A percentile compares a stretch with the other conserved stretches of the same genome.
Evolutionary conservation across 306 rosid species (phyloP).

Genomic region (Calophaca sinica): DNA sequence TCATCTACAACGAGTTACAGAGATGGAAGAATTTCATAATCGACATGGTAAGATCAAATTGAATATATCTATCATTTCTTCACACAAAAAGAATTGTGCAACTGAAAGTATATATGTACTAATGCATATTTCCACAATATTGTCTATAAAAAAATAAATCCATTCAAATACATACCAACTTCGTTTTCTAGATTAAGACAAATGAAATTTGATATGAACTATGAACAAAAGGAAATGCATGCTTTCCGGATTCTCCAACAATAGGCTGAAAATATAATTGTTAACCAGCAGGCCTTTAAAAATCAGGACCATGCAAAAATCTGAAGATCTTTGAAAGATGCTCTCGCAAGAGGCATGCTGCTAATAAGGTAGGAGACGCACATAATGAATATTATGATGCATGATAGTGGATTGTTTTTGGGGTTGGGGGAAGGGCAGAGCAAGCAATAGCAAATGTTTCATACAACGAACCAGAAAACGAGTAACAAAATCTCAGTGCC

Average conservation of each 20-base stretch:
- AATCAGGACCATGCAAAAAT: too few relatives aligned
- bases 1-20: constrained; percentile 10
- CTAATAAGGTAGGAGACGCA: neutral
- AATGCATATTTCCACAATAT: neutral
- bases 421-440: neutral
- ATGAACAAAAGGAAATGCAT: neutral
- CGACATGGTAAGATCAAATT: neutral
- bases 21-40: neutral
- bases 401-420: neutral
- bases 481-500: neutral
- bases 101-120: neutral
- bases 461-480: neutral
- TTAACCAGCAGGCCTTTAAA: too few relatives aligned
- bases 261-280: too few relatives aligned
- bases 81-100: neutral
- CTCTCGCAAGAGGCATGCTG: too few relatives aligned
- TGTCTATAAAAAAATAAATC: neutral
- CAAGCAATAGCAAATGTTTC: neutral
- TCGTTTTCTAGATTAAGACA: constrained; percentile 17
- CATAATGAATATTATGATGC: constrained; percentile 13
- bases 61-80: neutral
- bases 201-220: constrained; percentile 9
- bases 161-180: constrained; percentile 3
- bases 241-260: too few relatives aligned
- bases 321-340: too few relatives aligned